phyloP scores from a whole-genome alignment of 2,329 filamentous ascomycete species.

The Apiospora kogelbergensis region DNA sequence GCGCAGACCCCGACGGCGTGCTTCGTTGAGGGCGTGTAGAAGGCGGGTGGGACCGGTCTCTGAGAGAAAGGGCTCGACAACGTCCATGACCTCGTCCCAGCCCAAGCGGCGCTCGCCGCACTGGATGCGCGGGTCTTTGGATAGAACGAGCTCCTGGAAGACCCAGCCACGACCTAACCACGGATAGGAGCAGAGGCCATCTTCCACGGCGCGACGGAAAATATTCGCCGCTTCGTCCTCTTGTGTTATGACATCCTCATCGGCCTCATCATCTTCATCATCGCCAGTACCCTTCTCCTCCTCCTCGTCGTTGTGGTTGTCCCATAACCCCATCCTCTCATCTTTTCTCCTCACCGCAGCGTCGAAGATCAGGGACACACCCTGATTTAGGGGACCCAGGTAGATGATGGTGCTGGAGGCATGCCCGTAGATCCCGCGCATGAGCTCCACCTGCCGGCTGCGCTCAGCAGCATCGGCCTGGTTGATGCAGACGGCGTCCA shows the following conservation, averaged over 20 bases:
- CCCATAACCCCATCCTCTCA: background rate
- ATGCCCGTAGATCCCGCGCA: constrained; percentile 13
- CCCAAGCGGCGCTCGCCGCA: background rate
- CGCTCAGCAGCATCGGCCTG: constrained; percentile 12
- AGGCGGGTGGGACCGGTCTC: background rate
- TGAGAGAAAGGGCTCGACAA: background rate
- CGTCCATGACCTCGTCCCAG: background rate
- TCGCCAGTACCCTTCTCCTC: too few species aligned
- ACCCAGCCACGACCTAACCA: background rate
- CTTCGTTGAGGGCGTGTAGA: background rate
- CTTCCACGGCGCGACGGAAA: background rate
- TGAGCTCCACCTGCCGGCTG: constrained; percentile 10
- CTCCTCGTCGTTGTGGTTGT: too few species aligned
- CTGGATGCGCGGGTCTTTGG: constrained; percentile 1
- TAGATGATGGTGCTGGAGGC: constrained; percentile 9
- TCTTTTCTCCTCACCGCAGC: background rate
- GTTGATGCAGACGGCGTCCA: constrained; percentile 18
- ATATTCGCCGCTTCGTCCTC: background rate
- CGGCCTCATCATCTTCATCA: too few species aligned
- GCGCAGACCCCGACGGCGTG: background rate
- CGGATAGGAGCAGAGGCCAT: background rate
- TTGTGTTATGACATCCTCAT: background rate
- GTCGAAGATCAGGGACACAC: background rate
- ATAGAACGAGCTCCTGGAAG: background rate
- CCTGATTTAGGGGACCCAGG: background rate